Conservation (phyloP, 805 yeast genomes). For the Yarrowia sp. region DNA sequence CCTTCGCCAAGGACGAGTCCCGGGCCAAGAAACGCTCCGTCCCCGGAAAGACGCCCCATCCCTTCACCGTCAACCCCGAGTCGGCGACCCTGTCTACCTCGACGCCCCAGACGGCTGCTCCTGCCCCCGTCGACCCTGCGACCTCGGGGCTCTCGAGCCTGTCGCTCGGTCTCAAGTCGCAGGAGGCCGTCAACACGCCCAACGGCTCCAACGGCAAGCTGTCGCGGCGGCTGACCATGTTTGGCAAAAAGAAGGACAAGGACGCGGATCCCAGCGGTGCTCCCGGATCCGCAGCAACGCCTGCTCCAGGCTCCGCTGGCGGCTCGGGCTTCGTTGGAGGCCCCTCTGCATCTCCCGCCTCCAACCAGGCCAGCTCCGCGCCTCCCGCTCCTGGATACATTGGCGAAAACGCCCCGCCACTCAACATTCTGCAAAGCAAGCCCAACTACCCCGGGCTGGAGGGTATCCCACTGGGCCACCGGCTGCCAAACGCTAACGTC, state of each 20-base stretch:
- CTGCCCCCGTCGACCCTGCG: neutral
- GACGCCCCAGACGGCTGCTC: neutral
- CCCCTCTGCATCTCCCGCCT: slow-evolving; percentile 1
- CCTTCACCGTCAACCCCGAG: slow-evolving; percentile 36
- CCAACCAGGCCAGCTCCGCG: neutral
- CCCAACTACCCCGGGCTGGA: slow-evolving; percentile 34
- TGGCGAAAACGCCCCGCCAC: neutral
- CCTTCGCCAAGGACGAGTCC: slow-evolving; percentile 39
- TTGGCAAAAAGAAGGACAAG: slow-evolving; percentile 29
- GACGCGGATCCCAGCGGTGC: slow-evolving; percentile 24
- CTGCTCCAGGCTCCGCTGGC: neutral
- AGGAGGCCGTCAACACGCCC: slow-evolving; percentile 32
- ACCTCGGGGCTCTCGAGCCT: slow-evolving; percentile 3
- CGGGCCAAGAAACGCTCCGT: slow-evolving; percentile 42
- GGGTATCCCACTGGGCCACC: slow-evolving; percentile 41
- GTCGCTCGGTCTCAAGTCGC: slow-evolving; percentile 11
- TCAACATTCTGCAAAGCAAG: slow-evolving; percentile 18
- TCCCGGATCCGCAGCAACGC: neutral
- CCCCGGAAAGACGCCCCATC: slow-evolving; percentile 40
- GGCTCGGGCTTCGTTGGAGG: neutral
- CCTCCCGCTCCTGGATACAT: slow-evolving; percentile 14
- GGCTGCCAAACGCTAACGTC: slow-evolving; percentile 45
- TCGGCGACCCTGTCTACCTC: slow-evolving; percentile 1
- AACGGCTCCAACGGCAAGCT: slow-evolving; percentile 34
- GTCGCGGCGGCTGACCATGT: slow-evolving; percentile 5